phyloP scores from a whole-genome alignment of 164 flowering plant species.

The Dillenia suffruticosa region DNA sequence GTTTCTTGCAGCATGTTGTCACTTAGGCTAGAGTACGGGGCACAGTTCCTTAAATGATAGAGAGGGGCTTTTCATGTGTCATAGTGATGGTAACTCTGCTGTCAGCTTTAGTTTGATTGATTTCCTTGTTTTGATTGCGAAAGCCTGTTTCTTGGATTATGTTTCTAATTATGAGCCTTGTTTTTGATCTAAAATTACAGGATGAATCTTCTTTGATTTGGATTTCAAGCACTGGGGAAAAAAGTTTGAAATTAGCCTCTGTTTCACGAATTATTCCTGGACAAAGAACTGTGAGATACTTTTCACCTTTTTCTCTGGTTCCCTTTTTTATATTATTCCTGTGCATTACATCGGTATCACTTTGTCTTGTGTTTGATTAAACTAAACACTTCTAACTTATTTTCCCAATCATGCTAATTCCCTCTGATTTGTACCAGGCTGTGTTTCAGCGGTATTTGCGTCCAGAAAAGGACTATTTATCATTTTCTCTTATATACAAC shows the following conservation, averaged over 20 bases:
- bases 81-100: no score
- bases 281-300: constrained; percentile 88
- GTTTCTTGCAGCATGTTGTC: no score
- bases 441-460: constrained; percentile 79
- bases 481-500: constrained; percentile 88
- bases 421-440: constrained; percentile 38
- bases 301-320: background rate
- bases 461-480: constrained; percentile 93
- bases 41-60: no score
- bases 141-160: no score
- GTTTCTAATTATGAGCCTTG: no score
- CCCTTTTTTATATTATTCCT: constrained; percentile 1
- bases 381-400: no score
- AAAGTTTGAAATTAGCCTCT: constrained; percentile 75
- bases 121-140: no score
- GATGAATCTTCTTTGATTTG: constrained; percentile 91
- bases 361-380: background rate
- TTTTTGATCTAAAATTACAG: constrained; percentile 31
- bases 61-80: no score
- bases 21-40: no score
- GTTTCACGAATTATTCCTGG: constrained; percentile 92
- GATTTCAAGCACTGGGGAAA: constrained; percentile 84
- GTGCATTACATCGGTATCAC: background rate
- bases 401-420: no score
- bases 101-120: no score